Evolutionary conservation across 164 flowering plant genomes (phyloP).

Genomic region (Berberis thunbergii): DNA sequence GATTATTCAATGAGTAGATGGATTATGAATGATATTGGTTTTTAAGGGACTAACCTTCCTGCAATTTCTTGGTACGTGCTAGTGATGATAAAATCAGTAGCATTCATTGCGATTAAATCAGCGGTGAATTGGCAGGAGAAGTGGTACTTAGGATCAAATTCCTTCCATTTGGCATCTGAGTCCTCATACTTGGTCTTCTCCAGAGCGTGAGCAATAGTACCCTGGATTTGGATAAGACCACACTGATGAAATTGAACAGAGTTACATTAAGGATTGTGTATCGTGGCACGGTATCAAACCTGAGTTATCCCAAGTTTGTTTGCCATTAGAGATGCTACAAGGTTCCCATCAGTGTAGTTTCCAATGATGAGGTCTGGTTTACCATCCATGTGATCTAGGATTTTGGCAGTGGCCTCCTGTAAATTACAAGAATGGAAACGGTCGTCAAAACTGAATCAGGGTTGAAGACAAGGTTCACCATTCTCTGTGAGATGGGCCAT

Average conservation of each 20-base stretch:
- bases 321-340: conserved; percentile 87
- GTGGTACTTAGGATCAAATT: conserved; percentile 73
- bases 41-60: conserved; percentile 54
- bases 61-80: conserved; percentile 98
- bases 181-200: conserved; percentile 97
- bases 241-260: background rate
- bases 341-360: conserved; percentile 86
- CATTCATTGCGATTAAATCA: conserved; percentile 80
- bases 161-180: conserved; percentile 85
- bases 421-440: background rate
- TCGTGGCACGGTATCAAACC: conserved; percentile 28
- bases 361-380: conserved; percentile 93
- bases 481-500: background rate
- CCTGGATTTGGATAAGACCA: conserved; percentile 29
- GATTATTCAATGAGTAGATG: too few relatives aligned
- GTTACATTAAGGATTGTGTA: background rate
- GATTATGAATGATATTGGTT: background rate
- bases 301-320: conserved; percentile 70
- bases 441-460: background rate
- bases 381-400: conserved; percentile 61
- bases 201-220: conserved; percentile 92
- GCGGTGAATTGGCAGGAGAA: conserved; percentile 97
- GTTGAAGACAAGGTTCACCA: background rate
- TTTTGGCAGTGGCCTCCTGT: conserved; percentile 71
- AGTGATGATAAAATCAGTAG: conserved; percentile 87